Evolutionary conservation across 495 filamentous ascomycete species (phyloP).

Genomic region (Astrocystis sublimbata): DNA sequence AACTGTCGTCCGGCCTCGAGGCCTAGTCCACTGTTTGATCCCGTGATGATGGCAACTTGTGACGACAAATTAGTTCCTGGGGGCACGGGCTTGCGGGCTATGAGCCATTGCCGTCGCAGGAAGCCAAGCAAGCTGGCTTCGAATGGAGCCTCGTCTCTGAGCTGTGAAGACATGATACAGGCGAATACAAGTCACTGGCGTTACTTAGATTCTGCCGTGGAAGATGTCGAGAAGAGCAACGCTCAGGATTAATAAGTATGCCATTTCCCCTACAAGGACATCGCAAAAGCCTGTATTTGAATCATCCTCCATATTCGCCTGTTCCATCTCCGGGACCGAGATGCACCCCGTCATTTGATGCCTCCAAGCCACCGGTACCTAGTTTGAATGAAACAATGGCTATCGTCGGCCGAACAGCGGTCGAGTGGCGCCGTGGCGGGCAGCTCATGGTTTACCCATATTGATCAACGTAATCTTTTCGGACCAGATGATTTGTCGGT

Average conservation of each 20-base stretch:
- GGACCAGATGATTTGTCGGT: neutral
- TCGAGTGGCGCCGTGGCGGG: no score
- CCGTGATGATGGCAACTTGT: slow-evolving; percentile 55
- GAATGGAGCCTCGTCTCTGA: slow-evolving; percentile 21
- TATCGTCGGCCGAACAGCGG: slow-evolving; percentile 7
- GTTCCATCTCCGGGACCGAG: neutral
- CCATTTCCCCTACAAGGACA: neutral
- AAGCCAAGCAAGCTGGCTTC: slow-evolving; percentile 22
- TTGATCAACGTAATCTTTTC: neutral
- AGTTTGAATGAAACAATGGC: neutral
- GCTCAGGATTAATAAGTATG: neutral
- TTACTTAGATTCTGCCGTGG: neutral
- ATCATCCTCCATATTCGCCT: neutral
- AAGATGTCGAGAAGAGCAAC: neutral
- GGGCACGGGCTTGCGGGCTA: slow-evolving; percentile 23
- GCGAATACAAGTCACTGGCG: neutral
- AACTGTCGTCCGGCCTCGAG: slow-evolving; percentile 52
- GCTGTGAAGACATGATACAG: slow-evolving; percentile 23
- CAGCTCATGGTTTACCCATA: neutral
- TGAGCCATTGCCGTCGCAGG: slow-evolving; percentile 28
- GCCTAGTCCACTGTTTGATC: slow-evolving; percentile 58
- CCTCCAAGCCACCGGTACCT: neutral
- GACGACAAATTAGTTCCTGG: slow-evolving; percentile 29
- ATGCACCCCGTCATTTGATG: neutral
- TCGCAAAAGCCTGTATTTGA: neutral